Evolutionary conservation across 257 asterid genomes (phyloP), one percentile per base, ranked within the genome.

Genomic region (Capsicum rhomboideum): DNA sequence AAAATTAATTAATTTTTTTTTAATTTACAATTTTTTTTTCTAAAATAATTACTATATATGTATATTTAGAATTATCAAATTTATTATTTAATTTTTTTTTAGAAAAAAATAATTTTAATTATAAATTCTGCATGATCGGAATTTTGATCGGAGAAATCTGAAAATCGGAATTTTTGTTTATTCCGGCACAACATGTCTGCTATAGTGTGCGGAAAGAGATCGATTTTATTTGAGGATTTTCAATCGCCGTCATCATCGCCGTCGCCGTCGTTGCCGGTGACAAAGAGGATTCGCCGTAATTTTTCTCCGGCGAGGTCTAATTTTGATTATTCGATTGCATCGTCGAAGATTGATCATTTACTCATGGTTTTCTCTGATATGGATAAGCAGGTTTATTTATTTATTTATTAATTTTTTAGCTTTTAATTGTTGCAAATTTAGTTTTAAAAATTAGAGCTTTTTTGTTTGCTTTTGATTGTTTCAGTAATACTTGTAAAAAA

Each of bases 121-220:
- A 10, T 71, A 46, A 46, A 74, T 46, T 72, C 40, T 74, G 58
- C 40, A 74, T 74, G 80, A 14, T 74, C 58, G 80, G 80, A 46
- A 46, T 34, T 1, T 0, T 34, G 40, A 34, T 34, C 80, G 21
- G 59, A 1, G 16, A 74, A 74, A 74, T 34, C 40, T 34, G 40
- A 71, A 2, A 34, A 34, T 34, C 40, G 79, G 79, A 71, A 42
- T 49, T 71, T 4, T 71, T 71, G 54, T 20, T 53, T 40, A 4
- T 6, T 68, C 52, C 52, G 28, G 78, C 78, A 37, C 92, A 95
- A 89, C 96, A 95, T 93, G 99, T 95, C 98, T 95, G 99, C 63
- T 50, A 91, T 93, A 88, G 90, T 95, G 96, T 94, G 97, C 88
- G 98, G 98, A 85, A 95, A 95, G 97, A 95, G 99, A 91, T 92